Percentiles rank a stretch among this genome's conserved stretches.
Conservation (phyloP, 164 flowering plant species). For the Saururus chinensis region DNA sequence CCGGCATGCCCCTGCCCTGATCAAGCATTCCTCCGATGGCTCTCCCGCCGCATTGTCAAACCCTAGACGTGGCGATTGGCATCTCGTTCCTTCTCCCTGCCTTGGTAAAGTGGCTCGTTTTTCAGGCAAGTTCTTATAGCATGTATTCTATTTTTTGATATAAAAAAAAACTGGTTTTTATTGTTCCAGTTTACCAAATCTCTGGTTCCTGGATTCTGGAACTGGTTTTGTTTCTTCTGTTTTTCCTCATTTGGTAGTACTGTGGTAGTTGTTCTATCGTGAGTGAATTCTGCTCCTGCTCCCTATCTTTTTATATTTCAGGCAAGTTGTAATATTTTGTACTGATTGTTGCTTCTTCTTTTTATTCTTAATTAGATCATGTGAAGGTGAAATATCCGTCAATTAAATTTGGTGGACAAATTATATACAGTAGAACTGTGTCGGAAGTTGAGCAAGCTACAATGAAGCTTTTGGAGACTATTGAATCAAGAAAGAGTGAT, state of each 20-base stretch:
- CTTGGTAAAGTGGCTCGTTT: slow-evolving; percentile 1
- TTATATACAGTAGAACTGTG: slow-evolving; percentile 46
- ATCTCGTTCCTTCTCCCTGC: slow-evolving; percentile 4
- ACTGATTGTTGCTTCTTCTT: neutral
- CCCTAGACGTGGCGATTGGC: slow-evolving; percentile 1
- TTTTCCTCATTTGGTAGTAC: too few species aligned
- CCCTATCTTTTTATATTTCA: neutral
- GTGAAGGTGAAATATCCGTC: slow-evolving; percentile 25
- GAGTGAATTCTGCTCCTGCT: too few species aligned
- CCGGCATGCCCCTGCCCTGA: neutral
- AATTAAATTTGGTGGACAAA: slow-evolving; percentile 43
- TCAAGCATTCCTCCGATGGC: neutral
- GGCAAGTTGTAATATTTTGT: neutral
- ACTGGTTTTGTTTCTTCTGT: too few species aligned
- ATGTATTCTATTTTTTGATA: too few species aligned
- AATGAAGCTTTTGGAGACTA: slow-evolving; percentile 33
- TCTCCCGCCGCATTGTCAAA: neutral
- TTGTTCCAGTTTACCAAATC: neutral
- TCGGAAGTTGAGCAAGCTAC: slow-evolving; percentile 57
- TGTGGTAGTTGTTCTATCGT: too few species aligned
- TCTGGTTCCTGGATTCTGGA: too few species aligned
- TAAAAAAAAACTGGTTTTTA: too few species aligned
- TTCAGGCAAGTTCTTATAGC: too few species aligned
- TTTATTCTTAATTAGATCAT: slow-evolving; percentile 10
- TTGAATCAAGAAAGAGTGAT: slow-evolving; percentile 28